These are phyloP conservation scores for Russula sp. DNA, from an alignment of 768 basidiomycete species.

Conservation along the genomic window DNA sequence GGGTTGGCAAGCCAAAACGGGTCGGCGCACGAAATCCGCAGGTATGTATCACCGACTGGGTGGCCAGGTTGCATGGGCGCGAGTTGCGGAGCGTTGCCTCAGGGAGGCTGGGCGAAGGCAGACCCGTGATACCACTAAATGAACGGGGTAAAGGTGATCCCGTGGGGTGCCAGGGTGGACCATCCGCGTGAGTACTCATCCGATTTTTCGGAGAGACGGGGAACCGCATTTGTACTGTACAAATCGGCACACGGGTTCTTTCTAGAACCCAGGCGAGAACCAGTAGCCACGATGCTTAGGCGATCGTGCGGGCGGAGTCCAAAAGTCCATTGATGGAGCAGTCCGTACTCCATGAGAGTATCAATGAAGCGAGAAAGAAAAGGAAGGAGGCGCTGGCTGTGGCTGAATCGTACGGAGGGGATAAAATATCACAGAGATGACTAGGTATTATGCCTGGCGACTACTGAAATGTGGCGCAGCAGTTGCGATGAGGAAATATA, in stretches of 20 bases:
- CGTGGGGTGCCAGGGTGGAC: not conserved
- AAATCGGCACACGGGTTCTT: slow-evolving; percentile 3
- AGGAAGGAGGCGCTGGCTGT: not conserved
- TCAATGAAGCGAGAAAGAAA: not conserved
- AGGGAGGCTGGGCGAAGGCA: not conserved
- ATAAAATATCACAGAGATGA: not conserved
- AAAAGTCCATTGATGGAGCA: slow-evolving; percentile 1
- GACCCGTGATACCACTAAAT: slow-evolving; percentile 8
- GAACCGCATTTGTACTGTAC: not conserved
- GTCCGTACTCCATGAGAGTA: not conserved
- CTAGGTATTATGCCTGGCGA: not conserved
- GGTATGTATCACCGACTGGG: not conserved
- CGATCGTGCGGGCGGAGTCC: slow-evolving; percentile 11
- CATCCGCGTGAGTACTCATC: slow-evolving; percentile 6
- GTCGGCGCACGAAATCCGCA: not conserved
- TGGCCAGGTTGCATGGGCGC: not conserved
- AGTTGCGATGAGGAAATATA: not conserved
- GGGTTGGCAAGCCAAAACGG: not conserved
- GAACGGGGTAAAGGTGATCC: slow-evolving; percentile 2
- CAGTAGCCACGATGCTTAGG: slow-evolving; percentile 8
- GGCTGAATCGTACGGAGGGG: not conserved
- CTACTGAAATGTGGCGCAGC: not conserved
- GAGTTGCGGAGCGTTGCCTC: not conserved
- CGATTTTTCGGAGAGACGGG: slow-evolving; percentile 3
- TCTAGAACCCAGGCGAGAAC: slow-evolving; percentile 2